Conservation (phyloP, 2,329 filamentous ascomycete species). For the Nemania abortiva region DNA sequence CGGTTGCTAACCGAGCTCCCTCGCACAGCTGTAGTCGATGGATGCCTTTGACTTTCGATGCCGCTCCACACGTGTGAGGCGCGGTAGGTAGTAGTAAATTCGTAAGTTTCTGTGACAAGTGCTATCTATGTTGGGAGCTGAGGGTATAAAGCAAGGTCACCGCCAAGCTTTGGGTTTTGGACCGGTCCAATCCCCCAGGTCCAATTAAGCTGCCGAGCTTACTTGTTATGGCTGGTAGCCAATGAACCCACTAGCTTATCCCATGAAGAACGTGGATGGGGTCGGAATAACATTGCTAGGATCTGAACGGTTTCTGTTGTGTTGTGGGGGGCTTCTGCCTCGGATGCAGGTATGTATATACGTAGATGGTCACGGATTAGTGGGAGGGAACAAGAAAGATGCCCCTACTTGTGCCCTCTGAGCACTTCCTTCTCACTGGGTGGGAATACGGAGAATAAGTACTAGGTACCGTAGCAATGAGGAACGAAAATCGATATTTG, state of each 20-base stretch:
- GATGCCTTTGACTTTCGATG: conserved; percentile 13
- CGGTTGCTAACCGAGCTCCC: conserved; percentile 29
- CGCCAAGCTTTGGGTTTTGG: conserved; percentile 31
- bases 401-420: conserved; percentile 23
- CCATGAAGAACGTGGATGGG: conserved; percentile 31
- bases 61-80: conserved; percentile 25
- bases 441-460: conserved; percentile 5
- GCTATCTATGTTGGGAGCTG: conserved; percentile 30
- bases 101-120: conserved; percentile 16
- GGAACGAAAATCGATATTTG: not conserved
- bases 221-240: conserved; percentile 28
- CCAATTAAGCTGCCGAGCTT: conserved; percentile 38
- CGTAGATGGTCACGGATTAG: conserved; percentile 7
- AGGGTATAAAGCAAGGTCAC: conserved; percentile 30
- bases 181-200: conserved; percentile 18
- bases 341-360: conserved; percentile 14
- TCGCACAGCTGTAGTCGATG: conserved; percentile 16
- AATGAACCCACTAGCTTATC: conserved; percentile 25
- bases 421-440: conserved; percentile 15
- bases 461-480: conserved; percentile 6
- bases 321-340: conserved; percentile 27
- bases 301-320: conserved; percentile 26
- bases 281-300: conserved; percentile 29
- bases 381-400: conserved; percentile 17
- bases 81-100: conserved; percentile 16